Evolutionary conservation across 495 filamentous ascomycete species (phyloP), one percentile per base, ranked within the genome.

Genomic region (Hypoxylon cercidicola): DNA sequence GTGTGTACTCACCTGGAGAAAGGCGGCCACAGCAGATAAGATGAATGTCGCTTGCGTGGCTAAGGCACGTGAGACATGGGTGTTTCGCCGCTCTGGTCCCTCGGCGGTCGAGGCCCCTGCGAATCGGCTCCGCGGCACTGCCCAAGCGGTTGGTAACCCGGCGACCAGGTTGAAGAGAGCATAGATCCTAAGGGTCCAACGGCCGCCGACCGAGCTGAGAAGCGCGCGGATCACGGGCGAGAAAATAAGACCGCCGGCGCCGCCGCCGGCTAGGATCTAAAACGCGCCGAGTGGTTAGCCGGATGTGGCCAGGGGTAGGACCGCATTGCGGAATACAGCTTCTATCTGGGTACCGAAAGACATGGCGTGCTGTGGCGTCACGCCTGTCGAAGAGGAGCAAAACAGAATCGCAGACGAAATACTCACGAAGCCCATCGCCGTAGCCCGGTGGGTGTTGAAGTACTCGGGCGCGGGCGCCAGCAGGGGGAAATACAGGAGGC

Each of bases 141-240:
- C 74, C 50, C 72, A 77, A 6, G 81, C 82, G 20, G 84, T 71
- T 10, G 81, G 77, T 3, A 83, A 68, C 0, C 82, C 80, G 32
- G 81, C 71, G 40, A 79, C 55, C 1, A 83, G 52, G 18, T 77
- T 78, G 39, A 85, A 63, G 15, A 80, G 72, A 0, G 82, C 81
- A 3, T 82, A 76, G 30, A 81, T 78, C 15, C 82, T 70, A 8
- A 87, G 70, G n/a, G 84, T 81, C 75, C 84, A 83, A 1, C 79
- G 75, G 23, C 82, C 82, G 6, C 82, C 83, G n/a, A 87, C 60
- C 21, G 70, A 62, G 21, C 74, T 77, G 19, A 85, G 77, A 10
- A 87, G 80, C 2, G 80, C 74, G 1, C 81, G 75, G 44, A 84
- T 73, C 1, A 78, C 71, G 34, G 83, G 81, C 0, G 79, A 77